Percentiles rank a stretch among this genome's conserved stretches.
Evolutionary conservation across 2,329 filamentous ascomycete species (phyloP).

Genomic region (Cercospora sesami): DNA sequence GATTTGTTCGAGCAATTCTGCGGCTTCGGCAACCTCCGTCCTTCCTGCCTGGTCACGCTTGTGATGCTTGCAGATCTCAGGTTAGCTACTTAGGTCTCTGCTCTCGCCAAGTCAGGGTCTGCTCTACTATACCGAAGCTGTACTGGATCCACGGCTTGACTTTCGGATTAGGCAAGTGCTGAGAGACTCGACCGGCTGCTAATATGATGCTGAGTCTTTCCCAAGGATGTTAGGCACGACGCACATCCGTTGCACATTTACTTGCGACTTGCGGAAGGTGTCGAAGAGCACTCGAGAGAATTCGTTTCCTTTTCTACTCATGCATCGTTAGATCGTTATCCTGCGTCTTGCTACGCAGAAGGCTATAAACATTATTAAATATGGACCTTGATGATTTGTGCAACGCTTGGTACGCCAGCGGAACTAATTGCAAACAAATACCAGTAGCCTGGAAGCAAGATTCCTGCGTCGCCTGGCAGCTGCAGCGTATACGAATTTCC

Average conservation of each 20-base stretch:
- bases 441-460: slow-evolving; percentile 56
- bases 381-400: slow-evolving; percentile 43
- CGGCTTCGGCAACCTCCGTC: not conserved
- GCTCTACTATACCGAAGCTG: not conserved
- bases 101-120: not conserved
- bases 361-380: not conserved
- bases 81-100: not conserved
- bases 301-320: not conserved
- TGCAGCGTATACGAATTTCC: slow-evolving; percentile 43
- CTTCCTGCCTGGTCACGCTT: not conserved
- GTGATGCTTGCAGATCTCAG: not conserved
- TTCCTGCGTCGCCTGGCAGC: slow-evolving; percentile 52
- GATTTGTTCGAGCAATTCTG: not conserved
- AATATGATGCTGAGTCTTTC: not conserved
- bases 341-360: not conserved
- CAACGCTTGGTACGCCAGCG: slow-evolving; percentile 50
- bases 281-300: not conserved
- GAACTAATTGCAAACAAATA: slow-evolving; percentile 53
- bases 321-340: not conserved
- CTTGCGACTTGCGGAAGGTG: not conserved
- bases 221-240: not conserved
- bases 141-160: not conserved
- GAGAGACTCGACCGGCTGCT: not conserved
- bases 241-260: not conserved
- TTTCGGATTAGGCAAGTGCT: not conserved